A percentile compares a stretch with the other conserved stretches of the same genome.
phyloP scores from a whole-genome alignment of 257 asterid species.

The Ehretia macrophylla region DNA sequence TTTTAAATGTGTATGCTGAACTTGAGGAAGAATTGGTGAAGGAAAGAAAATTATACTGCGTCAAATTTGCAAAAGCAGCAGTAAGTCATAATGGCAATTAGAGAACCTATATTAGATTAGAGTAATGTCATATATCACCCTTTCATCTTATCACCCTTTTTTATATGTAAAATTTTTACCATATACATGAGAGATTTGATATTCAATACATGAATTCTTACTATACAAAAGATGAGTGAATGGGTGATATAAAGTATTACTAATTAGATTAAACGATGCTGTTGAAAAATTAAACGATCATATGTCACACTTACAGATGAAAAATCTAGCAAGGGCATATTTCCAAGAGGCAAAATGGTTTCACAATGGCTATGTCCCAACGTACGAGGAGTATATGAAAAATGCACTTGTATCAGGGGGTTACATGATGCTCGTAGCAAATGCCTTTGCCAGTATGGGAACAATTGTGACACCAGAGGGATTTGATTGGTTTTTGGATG shows the following conservation, averaged over 20 bases:
- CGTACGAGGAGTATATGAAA: conserved; percentile 2
- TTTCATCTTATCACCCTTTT: too few relatives aligned
- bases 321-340: background rate
- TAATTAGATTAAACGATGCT: too few relatives aligned
- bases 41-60: conserved; percentile 17
- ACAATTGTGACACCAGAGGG: background rate
- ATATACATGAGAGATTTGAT: too few relatives aligned
- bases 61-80: background rate
- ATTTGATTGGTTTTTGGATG: background rate
- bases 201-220: too few relatives aligned
- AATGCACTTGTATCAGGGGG: background rate
- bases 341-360: conserved; percentile 3
- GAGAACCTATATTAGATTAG: too few relatives aligned
- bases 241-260: too few relatives aligned
- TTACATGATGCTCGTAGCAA: background rate
- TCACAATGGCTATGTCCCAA: background rate
- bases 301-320: too few relatives aligned
- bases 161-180: too few relatives aligned
- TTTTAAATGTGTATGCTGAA: conserved; percentile 24
- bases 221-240: too few relatives aligned
- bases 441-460: conserved; percentile 6
- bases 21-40: conserved; percentile 22
- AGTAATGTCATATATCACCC: too few relatives aligned
- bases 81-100: background rate
- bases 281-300: too few relatives aligned